These are phyloP conservation scores for Thelonectria blattea DNA, from an alignment of 2,329 filamentous ascomycete species.

Conservation along the genomic window DNA sequence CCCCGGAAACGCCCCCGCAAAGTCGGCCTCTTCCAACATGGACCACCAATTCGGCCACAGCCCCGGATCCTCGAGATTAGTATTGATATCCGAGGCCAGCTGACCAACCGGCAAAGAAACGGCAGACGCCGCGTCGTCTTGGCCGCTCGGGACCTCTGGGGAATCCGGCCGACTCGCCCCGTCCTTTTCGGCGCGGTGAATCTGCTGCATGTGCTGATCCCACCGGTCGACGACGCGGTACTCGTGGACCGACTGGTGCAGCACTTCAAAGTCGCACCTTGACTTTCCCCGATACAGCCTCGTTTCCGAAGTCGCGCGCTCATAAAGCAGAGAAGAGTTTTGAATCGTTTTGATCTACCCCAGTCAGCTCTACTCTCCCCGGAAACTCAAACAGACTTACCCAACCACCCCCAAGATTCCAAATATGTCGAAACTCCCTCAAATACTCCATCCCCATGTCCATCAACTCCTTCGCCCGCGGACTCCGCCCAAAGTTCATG, in stretches of 20 bases:
- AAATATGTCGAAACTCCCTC: slow-evolving; percentile 31
- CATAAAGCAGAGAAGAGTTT: slow-evolving; percentile 28
- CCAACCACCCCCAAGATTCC: slow-evolving; percentile 34
- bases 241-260: slow-evolving; percentile 32
- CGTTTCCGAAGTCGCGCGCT: slow-evolving; percentile 30
- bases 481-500: slow-evolving; percentile 44
- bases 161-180: not conserved
- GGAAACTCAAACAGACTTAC: not conserved
- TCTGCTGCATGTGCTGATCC: slow-evolving; percentile 31
- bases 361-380: not conserved
- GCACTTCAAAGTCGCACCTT: slow-evolving; percentile 29
- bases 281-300: slow-evolving; percentile 27
- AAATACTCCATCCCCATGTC: slow-evolving; percentile 30
- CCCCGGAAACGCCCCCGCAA: slow-evolving; percentile 16
- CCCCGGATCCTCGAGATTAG: slow-evolving; percentile 4
- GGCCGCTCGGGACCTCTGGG: not conserved
- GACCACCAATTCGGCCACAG: slow-evolving; percentile 37
- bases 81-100: slow-evolving; percentile 17
- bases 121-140: not conserved
- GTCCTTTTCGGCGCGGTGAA: slow-evolving; percentile 31
- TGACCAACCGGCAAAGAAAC: not conserved
- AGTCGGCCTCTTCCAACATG: slow-evolving; percentile 35
- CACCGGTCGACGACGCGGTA: slow-evolving; percentile 30
- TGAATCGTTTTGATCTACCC: slow-evolving; percentile 34
- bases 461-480: slow-evolving; percentile 27